Evolutionary conservation across 176 grass and related monocot species (phyloP), one percentile per base, ranked within the genome.

Genomic region (Rhynchospora breviuscula): DNA sequence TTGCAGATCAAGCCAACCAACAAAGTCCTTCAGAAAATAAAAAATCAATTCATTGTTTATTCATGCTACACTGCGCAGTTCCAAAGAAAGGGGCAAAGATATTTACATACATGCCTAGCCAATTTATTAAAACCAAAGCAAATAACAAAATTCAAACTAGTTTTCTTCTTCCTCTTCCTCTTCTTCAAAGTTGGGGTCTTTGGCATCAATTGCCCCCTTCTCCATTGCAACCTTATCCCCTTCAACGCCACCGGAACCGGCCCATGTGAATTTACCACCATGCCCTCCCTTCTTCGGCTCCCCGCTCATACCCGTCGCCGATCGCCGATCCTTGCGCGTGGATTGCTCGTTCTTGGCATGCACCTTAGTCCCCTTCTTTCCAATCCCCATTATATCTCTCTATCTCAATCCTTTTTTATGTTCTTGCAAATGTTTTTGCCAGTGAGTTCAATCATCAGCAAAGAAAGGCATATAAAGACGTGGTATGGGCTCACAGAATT

Each of bases 261-360:
- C 95, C 95, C 95, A 98, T 22, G 95, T 98, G 90, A 94, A 98
- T 86, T 94, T 98, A 49, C 92, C 95, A 59, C 95, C 95, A 68
- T 93, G 90, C 40, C 95, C 92, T 79, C 95, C 92, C 79, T 98
- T 98, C 89, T 94, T 98, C 59, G 92, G 87, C 26, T 87, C 89
- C 22, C 95, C 92, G 87, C 29, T 98, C 90, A 94, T 89, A 18
- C 95, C 92, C 8, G 90, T 78, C 51, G 81, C 88, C 11, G 92
- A 98, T 78, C 90, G 86, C 87, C 95, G 90, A 80, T 98, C 95
- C 85, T 91, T 93, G 25, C 90, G 88, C 31, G 52, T 18, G 23
- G 12, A 31, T 18, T 89, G 84, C 23, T 79, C 78, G 4, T 65
- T 17, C 9, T 33, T 65, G 56, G 85, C 85, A 75, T 78, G 14